A percentile compares a stretch with the other conserved stretches of the same genome.
These are phyloP conservation scores for Postia placenta DNA, from an alignment of 768 basidiomycete genomes.

Conservation along the genomic window DNA sequence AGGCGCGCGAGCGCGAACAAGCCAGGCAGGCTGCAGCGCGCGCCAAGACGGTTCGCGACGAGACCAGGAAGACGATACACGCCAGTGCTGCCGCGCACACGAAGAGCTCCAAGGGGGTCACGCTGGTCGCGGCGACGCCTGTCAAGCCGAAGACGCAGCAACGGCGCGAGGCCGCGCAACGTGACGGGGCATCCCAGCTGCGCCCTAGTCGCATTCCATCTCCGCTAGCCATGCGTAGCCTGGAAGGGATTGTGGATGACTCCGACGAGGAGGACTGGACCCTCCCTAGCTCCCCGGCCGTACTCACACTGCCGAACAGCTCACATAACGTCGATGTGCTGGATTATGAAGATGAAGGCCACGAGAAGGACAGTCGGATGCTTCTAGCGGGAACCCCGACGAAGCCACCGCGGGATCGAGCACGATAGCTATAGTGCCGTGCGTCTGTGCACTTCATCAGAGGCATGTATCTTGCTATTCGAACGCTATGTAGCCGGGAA, in stretches of 20 bases:
- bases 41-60: background rate
- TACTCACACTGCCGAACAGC: constrained; percentile 10
- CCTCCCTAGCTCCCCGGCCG: constrained; percentile 17
- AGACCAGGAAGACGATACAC: background rate
- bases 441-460: no score
- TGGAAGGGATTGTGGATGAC: constrained; percentile 8
- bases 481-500: no score
- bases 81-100: background rate
- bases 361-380: constrained; percentile 3
- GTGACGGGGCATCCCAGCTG: background rate
- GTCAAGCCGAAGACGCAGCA: constrained; percentile 26
- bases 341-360: background rate
- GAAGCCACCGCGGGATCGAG: no score
- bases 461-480: no score
- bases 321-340: background rate
- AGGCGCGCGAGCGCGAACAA: constrained; percentile 5
- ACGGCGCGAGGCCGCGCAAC: background rate
- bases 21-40: constrained; percentile 5
- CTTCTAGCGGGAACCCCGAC: constrained; percentile 20
- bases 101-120: constrained; percentile 25
- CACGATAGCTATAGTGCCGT: no score
- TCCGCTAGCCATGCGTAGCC: constrained; percentile 1
- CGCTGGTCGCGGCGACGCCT: constrained; percentile 54
- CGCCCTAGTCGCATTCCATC: background rate
- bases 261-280: constrained; percentile 21